These are phyloP conservation scores for Neofusicoccum ribis DNA, from an alignment of 2,329 filamentous ascomycete species.

Conservation along the genomic window DNA sequence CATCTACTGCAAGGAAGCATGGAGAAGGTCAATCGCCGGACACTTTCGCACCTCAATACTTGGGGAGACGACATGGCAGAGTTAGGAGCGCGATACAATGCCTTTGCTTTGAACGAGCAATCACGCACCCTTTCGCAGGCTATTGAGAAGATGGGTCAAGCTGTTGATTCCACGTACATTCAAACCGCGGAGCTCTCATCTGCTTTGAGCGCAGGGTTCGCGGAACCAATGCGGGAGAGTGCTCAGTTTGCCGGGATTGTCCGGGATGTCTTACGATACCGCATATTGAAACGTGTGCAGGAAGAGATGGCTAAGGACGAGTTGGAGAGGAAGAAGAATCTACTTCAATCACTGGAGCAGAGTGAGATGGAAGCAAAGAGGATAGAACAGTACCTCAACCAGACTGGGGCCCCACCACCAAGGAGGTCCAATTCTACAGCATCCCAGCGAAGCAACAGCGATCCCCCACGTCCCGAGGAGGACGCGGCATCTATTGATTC, in stretches of 20 bases:
- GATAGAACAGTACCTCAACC: conserved; percentile 83
- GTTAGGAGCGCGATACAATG: conserved; percentile 93
- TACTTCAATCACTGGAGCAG: conserved; percentile 85
- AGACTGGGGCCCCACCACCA: conserved; percentile 64
- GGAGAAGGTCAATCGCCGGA: conserved; percentile 92
- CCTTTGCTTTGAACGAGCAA: conserved; percentile 91
- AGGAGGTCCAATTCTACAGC: conserved; percentile 66
- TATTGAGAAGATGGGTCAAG: conserved; percentile 92
- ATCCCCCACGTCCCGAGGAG: conserved; percentile 56
- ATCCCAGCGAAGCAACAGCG: conserved; percentile 45
- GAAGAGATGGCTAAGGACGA: conserved; percentile 97
- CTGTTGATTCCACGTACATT: conserved; percentile 93
- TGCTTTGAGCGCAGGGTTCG: conserved; percentile 87
- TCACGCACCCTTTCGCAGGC: conserved; percentile 85
- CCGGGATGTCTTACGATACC: conserved; percentile 80
- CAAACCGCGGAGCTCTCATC: conserved; percentile 88
- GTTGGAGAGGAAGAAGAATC: conserved; percentile 77
- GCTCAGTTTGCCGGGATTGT: conserved; percentile 97
- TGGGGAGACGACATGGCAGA: conserved; percentile 88
- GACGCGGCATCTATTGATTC: conserved; percentile 92
- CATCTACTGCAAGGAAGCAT: conserved; percentile 85
- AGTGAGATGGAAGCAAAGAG: conserved; percentile 91
- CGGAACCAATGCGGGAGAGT: conserved; percentile 96
- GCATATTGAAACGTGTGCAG: conserved; percentile 90
- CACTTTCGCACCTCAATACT: conserved; percentile 79